phyloP scores from a whole-genome alignment of 139 green algal genomes.

The Chlorella sp. region DNA sequence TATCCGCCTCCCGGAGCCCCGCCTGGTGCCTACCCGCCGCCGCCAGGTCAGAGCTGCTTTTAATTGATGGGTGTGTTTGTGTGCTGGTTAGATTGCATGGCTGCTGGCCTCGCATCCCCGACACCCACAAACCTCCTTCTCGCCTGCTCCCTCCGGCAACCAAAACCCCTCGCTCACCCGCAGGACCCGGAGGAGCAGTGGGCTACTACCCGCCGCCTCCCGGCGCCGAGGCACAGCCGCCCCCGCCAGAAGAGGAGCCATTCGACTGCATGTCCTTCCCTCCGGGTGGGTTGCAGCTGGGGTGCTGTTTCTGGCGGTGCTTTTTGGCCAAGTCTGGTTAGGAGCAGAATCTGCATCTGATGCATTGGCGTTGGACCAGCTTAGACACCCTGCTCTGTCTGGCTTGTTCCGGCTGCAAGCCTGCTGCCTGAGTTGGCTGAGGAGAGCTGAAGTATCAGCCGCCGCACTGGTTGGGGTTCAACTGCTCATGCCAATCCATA shows the following conservation, averaged over 20 bases:
- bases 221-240: constrained; percentile 14
- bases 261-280: constrained; percentile 78
- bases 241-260: not conserved
- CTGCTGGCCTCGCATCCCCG: no score
- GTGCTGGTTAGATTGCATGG: not conserved
- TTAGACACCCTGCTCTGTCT: no score
- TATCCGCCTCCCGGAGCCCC: constrained; percentile 23
- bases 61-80: not conserved
- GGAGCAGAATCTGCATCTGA: not conserved
- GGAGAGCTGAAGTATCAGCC: no score
- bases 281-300: constrained; percentile 49
- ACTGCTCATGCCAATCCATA: not conserved
- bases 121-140: no score
- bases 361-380: no score
- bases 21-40: constrained; percentile 8
- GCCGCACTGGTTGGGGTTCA: no score
- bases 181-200: not conserved
- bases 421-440: no score
- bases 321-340: not conserved
- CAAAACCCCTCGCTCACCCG: not conserved
- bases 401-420: no score
- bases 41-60: not conserved
- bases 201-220: constrained; percentile 7
- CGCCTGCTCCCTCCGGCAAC: no score
- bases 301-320: not conserved